phyloP scores from a whole-genome alignment of 768 basidiomycete species.

The Termitomyces eurrhizus region DNA sequence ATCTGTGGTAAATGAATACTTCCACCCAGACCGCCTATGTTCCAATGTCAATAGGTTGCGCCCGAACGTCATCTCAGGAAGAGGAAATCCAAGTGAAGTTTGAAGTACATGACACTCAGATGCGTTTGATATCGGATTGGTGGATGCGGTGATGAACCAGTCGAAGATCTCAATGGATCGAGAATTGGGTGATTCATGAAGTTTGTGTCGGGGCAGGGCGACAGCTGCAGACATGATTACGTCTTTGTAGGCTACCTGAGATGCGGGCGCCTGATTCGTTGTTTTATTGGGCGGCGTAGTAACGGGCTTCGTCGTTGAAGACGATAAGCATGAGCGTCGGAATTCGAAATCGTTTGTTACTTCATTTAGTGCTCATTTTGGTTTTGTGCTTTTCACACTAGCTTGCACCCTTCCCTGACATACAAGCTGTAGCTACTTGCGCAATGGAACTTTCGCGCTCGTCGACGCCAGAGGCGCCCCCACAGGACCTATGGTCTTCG shows the following conservation, averaged over 20 bases:
- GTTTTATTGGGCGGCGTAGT: conserved; percentile 1
- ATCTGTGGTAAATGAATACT: conserved; percentile 60
- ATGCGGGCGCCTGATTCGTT: not conserved
- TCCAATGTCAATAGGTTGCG: conserved; percentile 69
- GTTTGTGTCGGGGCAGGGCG: conserved; percentile 56
- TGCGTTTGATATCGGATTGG: conserved; percentile 78
- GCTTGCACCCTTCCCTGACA: not conserved
- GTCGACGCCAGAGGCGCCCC: conserved; percentile 69
- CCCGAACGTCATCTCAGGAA: conserved; percentile 98
- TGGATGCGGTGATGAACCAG: conserved; percentile 70
- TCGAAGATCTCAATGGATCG: conserved; percentile 62
- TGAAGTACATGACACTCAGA: conserved; percentile 69
- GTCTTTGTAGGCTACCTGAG: conserved; percentile 11
- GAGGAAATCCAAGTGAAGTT: conserved; percentile 61
- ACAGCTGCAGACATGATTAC: conserved; percentile 37
- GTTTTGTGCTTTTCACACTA: not conserved
- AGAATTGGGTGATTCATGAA: conserved; percentile 66
- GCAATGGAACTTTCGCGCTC: conserved; percentile 49
- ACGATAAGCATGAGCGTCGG: conserved; percentile 14
- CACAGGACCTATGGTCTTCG: conserved; percentile 86
- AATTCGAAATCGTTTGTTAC: conserved; percentile 13
- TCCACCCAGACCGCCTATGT: conserved; percentile 63
- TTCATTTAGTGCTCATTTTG: not conserved
- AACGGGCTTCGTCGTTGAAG: conserved; percentile 1
- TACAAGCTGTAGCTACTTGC: not conserved